Evolutionary conservation across 2,329 filamentous ascomycete genomes (phyloP), one percentile per base, ranked within the genome.

Genomic region (Botrytis deweyae): DNA sequence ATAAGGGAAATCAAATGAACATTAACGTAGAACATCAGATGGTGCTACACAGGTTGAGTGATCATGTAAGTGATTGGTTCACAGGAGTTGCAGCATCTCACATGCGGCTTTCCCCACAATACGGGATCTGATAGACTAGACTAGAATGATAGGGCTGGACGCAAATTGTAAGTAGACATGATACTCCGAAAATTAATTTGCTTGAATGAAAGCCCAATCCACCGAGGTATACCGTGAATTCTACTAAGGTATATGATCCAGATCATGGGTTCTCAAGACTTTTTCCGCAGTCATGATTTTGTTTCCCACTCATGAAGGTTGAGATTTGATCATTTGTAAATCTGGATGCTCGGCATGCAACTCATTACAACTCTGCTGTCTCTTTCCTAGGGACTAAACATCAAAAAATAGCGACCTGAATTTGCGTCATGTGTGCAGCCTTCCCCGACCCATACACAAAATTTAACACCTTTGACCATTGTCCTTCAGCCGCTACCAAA

Each of bases 271-370:
- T 18, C 36, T 55, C 12, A 40, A 52, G 33, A 29, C 16, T 55
- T 55, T 40, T 40, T 25, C 33, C 33, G 33, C 22, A 9, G 29
- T 20, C 44, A 20, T 67, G 22, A 36, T 40, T 55, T 6, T 14
- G 5, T 40, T 22, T 5, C 33, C 46, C 46, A 46, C 46, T 29
- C 46, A n/a, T n/a, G 46, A 40, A n/a, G 7, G 33, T 40, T 67
- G 29, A 38, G 4, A 52, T 7, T 25, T 38, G 16, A 40, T 55
- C 46, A 55, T 67, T 55, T n/a, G 33, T 55, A 7, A 67, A 10
- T 40, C 16, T n/a, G 4, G 20, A 67, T 64, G 36, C 65, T 67
- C 33, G 65, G 46, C 65, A 67, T 55, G 46, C n/a, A 55, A 52
- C 36, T 10, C 5, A 55, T 9, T 20, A 12, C 36, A 40, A 5